Conservation (phyloP, 1,284 basidiomycete genomes). For the Pseudozyma flocculosa region DNA sequence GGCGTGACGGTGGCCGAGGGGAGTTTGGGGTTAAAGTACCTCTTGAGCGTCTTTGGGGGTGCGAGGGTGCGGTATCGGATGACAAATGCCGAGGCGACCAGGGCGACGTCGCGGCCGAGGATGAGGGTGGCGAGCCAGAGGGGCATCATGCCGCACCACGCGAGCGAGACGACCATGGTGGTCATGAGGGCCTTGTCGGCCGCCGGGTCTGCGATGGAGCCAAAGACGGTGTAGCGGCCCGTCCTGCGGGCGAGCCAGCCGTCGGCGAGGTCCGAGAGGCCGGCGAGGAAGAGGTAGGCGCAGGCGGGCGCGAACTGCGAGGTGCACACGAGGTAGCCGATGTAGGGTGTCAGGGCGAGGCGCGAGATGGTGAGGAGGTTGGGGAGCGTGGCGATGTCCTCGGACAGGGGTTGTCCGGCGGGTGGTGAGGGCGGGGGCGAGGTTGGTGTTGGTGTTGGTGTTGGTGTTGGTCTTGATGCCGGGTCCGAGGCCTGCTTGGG, state of each 20-base stretch:
- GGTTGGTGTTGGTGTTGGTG: conserved; percentile 4
- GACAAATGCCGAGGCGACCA: conserved; percentile 88
- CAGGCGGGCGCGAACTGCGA: conserved; percentile 79
- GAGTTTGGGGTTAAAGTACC: conserved; percentile 94
- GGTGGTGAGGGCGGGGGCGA: conserved; percentile 45
- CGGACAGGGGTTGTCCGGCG: conserved; percentile 59
- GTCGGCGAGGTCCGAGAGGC: conserved; percentile 86
- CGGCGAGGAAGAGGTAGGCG: conserved; percentile 79
- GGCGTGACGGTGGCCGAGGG: conserved; percentile 91
- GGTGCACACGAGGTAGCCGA: conserved; percentile 88
- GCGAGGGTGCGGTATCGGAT: conserved; percentile 89
- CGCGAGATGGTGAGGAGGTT: conserved; percentile 86
- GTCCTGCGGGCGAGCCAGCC: conserved; percentile 87
- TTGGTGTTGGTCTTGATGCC: background rate
- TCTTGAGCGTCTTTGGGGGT: conserved; percentile 79
- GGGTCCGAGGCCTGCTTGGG: too few relatives aligned
- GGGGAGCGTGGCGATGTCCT: conserved; percentile 93
- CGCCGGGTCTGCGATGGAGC: conserved; percentile 91
- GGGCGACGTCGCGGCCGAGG: conserved; percentile 81
- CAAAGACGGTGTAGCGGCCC: conserved; percentile 71
- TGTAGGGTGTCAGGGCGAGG: conserved; percentile 80
- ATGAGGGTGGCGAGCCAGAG: conserved; percentile 80
- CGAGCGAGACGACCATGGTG: conserved; percentile 82
- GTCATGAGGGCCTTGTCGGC: conserved; percentile 97
- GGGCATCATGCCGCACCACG: conserved; percentile 81